phyloP scores from a whole-genome alignment of 768 basidiomycete species.

The Suillus discolor region DNA sequence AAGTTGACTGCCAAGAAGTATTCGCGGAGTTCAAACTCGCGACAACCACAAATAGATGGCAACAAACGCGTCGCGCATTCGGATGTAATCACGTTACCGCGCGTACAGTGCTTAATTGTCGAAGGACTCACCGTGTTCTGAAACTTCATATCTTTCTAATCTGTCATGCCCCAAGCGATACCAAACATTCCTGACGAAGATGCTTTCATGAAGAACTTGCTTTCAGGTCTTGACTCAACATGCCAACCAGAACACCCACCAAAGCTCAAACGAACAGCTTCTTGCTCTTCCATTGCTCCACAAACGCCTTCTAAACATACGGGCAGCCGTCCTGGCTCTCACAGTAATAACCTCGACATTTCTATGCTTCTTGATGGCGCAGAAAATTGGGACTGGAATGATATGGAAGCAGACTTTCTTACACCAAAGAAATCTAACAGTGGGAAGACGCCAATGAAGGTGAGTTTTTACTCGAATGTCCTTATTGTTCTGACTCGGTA shows the following conservation, averaged over 20 bases:
- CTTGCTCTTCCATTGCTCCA: conserved; percentile 1
- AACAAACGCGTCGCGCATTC: conserved; percentile 13
- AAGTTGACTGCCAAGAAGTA: neutral
- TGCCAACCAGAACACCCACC: conserved; percentile 30
- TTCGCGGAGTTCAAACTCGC: conserved; percentile 6
- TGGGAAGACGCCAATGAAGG: conserved; percentile 27
- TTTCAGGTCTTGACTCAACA: conserved; percentile 52
- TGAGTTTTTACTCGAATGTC: neutral
- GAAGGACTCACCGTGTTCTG: neutral
- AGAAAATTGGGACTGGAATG: conserved; percentile 71
- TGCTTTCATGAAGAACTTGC: conserved; percentile 56
- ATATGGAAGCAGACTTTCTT: conserved; percentile 51
- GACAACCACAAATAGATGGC: neutral
- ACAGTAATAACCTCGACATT: conserved; percentile 42
- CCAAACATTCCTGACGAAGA: conserved; percentile 51
- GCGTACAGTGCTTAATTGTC: neutral
- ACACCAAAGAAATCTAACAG: conserved; percentile 50
- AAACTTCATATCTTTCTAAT: neutral
- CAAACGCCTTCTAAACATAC: conserved; percentile 20
- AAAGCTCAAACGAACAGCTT: conserved; percentile 20
- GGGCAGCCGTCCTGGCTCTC: conserved; percentile 14
- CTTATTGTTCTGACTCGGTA: conserved; percentile 10
- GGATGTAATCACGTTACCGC: neutral
- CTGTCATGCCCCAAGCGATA: conserved; percentile 36
- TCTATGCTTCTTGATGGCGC: conserved; percentile 59